Evolutionary conservation across 2,329 filamentous ascomycete species (phyloP).

Genomic region (Xylaria sp.): DNA sequence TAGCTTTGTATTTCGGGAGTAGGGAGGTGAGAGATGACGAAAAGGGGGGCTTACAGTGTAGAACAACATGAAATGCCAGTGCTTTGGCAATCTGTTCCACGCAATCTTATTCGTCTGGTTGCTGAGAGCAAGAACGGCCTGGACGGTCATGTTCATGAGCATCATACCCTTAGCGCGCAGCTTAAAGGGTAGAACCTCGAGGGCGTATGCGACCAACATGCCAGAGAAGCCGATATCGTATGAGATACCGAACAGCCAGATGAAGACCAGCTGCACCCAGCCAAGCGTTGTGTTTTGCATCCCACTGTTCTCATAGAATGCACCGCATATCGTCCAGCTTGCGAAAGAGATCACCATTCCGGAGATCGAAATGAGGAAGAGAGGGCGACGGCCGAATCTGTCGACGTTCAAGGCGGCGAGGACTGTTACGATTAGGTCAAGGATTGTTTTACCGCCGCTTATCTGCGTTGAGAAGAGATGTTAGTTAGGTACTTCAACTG

Average conservation of each 20-base stretch:
- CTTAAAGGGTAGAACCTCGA: constrained; percentile 55
- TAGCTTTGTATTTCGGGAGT: background rate
- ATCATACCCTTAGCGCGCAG: constrained; percentile 56
- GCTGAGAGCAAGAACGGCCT: constrained; percentile 56
- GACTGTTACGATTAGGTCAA: constrained; percentile 54
- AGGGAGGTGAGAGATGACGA: background rate
- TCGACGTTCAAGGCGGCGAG: constrained; percentile 46
- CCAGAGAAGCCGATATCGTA: constrained; percentile 58
- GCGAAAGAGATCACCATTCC: constrained; percentile 46
- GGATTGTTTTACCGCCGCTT: constrained; percentile 53
- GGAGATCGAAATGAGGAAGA: constrained; percentile 47
- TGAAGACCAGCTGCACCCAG: constrained; percentile 51
- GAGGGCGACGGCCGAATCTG: constrained; percentile 46
- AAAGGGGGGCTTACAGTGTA: constrained; percentile 45
- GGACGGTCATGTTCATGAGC: constrained; percentile 60
- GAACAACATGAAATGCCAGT: constrained; percentile 63
- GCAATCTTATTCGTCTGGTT: constrained; percentile 60
- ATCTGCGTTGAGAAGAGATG: constrained; percentile 25
- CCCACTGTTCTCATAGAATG: constrained; percentile 45
- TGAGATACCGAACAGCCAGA: constrained; percentile 55
- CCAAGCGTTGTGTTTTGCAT: constrained; percentile 42
- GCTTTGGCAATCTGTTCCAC: constrained; percentile 52
- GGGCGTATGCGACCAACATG: constrained; percentile 51
- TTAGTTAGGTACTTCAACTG: background rate
- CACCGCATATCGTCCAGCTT: constrained; percentile 49